Conservation (phyloP, 1,284 basidiomycete species). For the Prillingera fragicola region DNA sequence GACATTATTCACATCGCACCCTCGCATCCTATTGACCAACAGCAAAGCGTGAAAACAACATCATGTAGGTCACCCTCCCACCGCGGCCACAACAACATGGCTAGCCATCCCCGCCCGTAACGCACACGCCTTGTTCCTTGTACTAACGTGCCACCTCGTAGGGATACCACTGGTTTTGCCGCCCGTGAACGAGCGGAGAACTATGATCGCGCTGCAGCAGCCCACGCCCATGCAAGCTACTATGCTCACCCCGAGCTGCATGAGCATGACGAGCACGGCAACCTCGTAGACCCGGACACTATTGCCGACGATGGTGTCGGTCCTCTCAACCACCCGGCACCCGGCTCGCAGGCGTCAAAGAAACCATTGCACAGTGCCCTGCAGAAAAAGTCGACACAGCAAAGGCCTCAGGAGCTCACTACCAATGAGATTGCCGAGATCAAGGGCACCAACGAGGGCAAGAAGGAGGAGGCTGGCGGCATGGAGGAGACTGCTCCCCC, state of each 20-base stretch:
- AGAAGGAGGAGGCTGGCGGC: constrained; percentile 26
- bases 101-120: background rate
- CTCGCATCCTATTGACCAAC: too few species aligned
- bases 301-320: constrained; percentile 19
- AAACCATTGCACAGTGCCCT: too few species aligned
- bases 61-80: too few species aligned
- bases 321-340: constrained; percentile 33
- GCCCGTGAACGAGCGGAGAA: constrained; percentile 32
- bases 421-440: constrained; percentile 3
- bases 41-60: too few species aligned
- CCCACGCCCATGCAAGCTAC: constrained; percentile 38
- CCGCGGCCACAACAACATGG: background rate
- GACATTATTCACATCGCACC: too few species aligned
- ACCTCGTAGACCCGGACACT: background rate
- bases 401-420: background rate
- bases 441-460: constrained; percentile 3
- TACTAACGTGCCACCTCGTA: constrained; percentile 4
- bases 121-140: too few species aligned
- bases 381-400: too few species aligned
- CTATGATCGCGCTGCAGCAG: constrained; percentile 33
- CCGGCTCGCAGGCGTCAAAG: too few species aligned
- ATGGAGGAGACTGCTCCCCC: constrained; percentile 32
- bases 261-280: constrained; percentile 14
- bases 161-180: constrained; percentile 25
- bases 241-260: constrained; percentile 41